A percentile compares a stretch with the other conserved stretches of the same genome.
Conservation (phyloP, 2,329 filamentous ascomycete genomes). For the Alternaria angustiovoidea region DNA sequence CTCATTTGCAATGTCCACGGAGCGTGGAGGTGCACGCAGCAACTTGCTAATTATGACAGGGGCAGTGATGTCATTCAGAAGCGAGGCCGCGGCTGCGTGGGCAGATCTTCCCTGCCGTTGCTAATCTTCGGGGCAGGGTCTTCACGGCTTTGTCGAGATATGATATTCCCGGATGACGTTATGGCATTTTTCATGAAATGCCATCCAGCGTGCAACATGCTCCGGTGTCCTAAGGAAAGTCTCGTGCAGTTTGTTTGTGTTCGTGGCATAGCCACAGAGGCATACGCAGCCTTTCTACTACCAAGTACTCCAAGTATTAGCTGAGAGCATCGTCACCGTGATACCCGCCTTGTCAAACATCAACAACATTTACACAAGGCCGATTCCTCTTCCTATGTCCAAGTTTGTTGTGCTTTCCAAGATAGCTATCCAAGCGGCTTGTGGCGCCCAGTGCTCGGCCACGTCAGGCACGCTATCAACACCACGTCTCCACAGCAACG, state of each 20-base stretch:
- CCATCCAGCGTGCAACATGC: background rate
- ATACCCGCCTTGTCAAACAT: slow-evolving; percentile 6
- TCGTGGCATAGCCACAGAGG: background rate
- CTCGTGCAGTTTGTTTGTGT: background rate
- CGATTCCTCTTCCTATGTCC: background rate
- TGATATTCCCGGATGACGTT: slow-evolving; percentile 7
- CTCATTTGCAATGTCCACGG: background rate
- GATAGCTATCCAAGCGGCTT: slow-evolving; percentile 16
- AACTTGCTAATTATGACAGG: slow-evolving; percentile 4
- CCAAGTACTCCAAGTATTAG: slow-evolving; percentile 2
- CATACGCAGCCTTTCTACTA: background rate
- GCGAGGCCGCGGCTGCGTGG: slow-evolving; percentile 8
- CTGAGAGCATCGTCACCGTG: slow-evolving; percentile 4
- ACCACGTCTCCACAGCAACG: slow-evolving; percentile 43
- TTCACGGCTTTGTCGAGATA: background rate
- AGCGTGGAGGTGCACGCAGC: background rate
- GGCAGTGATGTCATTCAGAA: slow-evolving; percentile 35
- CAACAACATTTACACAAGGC: slow-evolving; percentile 3
- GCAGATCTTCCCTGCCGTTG: slow-evolving; percentile 15
- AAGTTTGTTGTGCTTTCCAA: slow-evolving; percentile 18
- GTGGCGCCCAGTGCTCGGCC: slow-evolving; percentile 29
- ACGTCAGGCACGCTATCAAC: slow-evolving; percentile 38
- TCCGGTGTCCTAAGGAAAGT: background rate
- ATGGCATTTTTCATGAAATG: background rate
- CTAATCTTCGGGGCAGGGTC: slow-evolving; percentile 13